Evolutionary conservation across 805 yeast species (phyloP).

Genomic region (Martiniozyma abietophila): DNA sequence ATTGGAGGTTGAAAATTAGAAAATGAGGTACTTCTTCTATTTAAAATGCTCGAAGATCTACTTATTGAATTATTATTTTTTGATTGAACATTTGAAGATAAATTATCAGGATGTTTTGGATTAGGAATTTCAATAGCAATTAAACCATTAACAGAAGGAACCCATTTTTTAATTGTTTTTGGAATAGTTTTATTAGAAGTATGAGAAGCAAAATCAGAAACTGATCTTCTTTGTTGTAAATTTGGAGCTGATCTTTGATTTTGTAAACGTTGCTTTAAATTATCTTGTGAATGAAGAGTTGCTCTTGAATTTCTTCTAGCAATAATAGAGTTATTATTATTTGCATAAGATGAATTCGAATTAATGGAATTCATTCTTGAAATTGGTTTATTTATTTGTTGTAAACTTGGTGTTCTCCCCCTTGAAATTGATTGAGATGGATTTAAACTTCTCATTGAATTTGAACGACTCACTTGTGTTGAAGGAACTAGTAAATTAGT

Average conservation of each 20-base stretch:
- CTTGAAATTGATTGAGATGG: constrained; percentile 13
- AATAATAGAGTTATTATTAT: constrained; percentile 6
- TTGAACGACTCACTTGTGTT: constrained; percentile 19
- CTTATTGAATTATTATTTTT: too few relatives aligned
- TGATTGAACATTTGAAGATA: too few relatives aligned
- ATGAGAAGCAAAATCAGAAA: constrained; percentile 9
- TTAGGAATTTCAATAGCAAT: constrained; percentile 62
- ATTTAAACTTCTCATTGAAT: constrained; percentile 16
- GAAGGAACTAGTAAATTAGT: constrained; percentile 25
- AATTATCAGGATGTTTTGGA: constrained; percentile 12
- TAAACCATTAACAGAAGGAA: constrained; percentile 68
- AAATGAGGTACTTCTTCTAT: too few relatives aligned
- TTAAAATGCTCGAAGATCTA: too few relatives aligned
- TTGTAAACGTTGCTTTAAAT: constrained; percentile 9
- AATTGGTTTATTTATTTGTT: not conserved
- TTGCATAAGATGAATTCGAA: constrained; percentile 3
- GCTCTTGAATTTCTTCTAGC: constrained; percentile 4
- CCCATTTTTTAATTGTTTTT: constrained; percentile 54
- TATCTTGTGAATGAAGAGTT: too few relatives aligned
- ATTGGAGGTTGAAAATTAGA: too few relatives aligned
- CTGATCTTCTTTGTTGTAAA: constrained; percentile 10
- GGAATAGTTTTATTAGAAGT: constrained; percentile 14
- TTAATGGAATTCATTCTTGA: constrained; percentile 16
- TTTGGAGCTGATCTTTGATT: constrained; percentile 10
- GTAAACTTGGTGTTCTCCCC: constrained; percentile 6